Conservation (phyloP, 257 asterid genomes). For the Rauvolfia tetraphylla region DNA sequence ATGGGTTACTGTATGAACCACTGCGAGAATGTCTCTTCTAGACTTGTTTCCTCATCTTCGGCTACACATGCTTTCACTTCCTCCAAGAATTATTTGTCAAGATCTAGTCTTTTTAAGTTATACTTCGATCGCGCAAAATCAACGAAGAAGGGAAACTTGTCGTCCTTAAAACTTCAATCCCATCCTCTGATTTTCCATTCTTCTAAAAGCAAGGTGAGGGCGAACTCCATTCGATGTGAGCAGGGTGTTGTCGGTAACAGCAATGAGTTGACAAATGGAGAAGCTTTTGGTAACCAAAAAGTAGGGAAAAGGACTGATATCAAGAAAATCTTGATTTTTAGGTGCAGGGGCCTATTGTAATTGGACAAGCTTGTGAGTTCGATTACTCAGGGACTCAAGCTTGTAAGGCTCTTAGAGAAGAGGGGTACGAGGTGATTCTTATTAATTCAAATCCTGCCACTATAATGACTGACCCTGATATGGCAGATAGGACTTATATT, state of each 20-base stretch:
- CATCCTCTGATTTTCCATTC: conserved; percentile 34
- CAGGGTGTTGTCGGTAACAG: conserved; percentile 18
- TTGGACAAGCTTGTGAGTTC: conserved; percentile 97
- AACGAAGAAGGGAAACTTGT: conserved; percentile 11
- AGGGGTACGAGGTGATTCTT: conserved; percentile 88
- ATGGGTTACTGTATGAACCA: conserved; percentile 34
- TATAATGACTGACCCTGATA: conserved; percentile 91
- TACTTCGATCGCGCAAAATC: conserved; percentile 24
- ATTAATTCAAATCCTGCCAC: conserved; percentile 97
- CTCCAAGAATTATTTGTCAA: conserved; percentile 18
- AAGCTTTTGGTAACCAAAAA: conserved; percentile 21
- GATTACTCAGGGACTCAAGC: conserved; percentile 99
- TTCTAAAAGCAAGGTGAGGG: conserved; percentile 26
- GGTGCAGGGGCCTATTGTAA: conserved; percentile 99
- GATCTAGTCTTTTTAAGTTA: conserved; percentile 33
- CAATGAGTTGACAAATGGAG: conserved; percentile 25
- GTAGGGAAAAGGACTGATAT: conserved; percentile 79
- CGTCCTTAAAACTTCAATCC: conserved; percentile 25
- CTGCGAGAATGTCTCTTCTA: conserved; percentile 27
- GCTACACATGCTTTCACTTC: conserved; percentile 12
- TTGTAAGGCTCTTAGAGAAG: conserved; percentile 94
- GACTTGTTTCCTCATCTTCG: conserved; percentile 30
- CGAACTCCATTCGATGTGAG: conserved; percentile 23
- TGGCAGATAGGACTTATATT: conserved; percentile 90
- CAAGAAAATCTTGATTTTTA: conserved; percentile 79